Percentiles rank a stretch among this genome's conserved stretches.
These are phyloP conservation scores for Sporormia fimetaria DNA, from an alignment of 495 filamentous ascomycete genomes.

Conservation along the genomic window DNA sequence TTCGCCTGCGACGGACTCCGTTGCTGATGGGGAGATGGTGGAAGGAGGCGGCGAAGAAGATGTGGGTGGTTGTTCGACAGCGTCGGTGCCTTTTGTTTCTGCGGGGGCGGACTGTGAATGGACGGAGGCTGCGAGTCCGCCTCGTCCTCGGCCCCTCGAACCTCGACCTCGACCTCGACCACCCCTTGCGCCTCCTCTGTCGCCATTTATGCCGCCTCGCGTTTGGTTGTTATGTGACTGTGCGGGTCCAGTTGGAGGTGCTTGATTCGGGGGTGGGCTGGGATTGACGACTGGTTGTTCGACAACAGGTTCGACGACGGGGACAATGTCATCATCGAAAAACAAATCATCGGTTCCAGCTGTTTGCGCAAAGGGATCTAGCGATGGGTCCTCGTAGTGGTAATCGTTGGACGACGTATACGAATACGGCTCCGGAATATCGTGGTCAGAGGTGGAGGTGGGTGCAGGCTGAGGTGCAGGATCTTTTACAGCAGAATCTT, in stretches of 20 bases:
- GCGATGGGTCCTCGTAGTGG: slow-evolving; percentile 10
- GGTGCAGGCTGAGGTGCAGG: no score
- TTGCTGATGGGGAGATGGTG: no score
- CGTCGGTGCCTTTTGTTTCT: not conserved
- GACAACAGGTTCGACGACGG: slow-evolving; percentile 37
- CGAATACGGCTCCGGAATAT: no score
- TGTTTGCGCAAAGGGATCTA: slow-evolving; percentile 51
- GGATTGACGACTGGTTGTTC: slow-evolving; percentile 17
- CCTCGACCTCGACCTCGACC: slow-evolving; percentile 4
- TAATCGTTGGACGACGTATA: slow-evolving; percentile 19
- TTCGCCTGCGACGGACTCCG: not conserved
- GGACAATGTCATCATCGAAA: slow-evolving; percentile 63
- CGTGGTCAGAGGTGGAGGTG: no score
- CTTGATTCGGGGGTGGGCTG: slow-evolving; percentile 3
- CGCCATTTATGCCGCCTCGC: slow-evolving; percentile 10
- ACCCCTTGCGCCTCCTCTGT: slow-evolving; percentile 1
- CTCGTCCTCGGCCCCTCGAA: slow-evolving; percentile 9
- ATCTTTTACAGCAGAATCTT: no score
- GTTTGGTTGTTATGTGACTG: slow-evolving; percentile 12
- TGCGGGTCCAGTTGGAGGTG: slow-evolving; percentile 3
- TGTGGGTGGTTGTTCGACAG: not conserved
- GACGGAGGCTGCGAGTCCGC: not conserved
- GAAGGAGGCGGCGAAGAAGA: no score
- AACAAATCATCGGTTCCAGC: slow-evolving; percentile 57
- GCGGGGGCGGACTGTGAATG: not conserved